phyloP scores from a whole-genome alignment of 495 filamentous ascomycete species.

The Penicillium roqueforti region DNA sequence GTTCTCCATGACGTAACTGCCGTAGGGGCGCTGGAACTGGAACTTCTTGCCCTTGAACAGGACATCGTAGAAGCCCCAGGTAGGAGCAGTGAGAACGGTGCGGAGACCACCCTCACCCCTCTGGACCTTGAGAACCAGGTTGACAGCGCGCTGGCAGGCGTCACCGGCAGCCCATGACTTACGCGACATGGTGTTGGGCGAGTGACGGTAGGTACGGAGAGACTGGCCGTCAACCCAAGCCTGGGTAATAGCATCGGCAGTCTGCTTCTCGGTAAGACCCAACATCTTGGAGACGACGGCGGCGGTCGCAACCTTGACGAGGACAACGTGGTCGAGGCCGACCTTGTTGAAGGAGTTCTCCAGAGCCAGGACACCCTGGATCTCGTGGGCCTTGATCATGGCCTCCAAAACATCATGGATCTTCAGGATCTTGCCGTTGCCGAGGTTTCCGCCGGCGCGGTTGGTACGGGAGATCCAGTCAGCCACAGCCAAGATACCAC shows the following conservation, averaged over 20 bases:
- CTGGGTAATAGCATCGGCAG: constrained; percentile 90
- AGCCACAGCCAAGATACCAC: constrained; percentile 90
- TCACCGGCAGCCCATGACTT: constrained; percentile 99
- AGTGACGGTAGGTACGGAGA: constrained; percentile 93
- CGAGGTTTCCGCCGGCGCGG: constrained; percentile 81
- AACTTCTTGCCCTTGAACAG: constrained; percentile 95
- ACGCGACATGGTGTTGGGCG: constrained; percentile 97
- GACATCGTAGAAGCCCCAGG: constrained; percentile 98
- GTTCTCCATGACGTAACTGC: constrained; percentile 99
- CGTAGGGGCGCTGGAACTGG: constrained; percentile 91
- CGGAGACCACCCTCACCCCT: constrained; percentile 86
- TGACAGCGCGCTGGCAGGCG: constrained; percentile 94
- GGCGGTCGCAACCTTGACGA: constrained; percentile 95
- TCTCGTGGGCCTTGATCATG: constrained; percentile 99
- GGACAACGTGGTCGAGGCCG: constrained; percentile 92
- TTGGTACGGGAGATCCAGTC: constrained; percentile 98
- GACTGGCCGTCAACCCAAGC: constrained; percentile 96
- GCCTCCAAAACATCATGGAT: constrained; percentile 89
- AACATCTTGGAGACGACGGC: constrained; percentile 94
- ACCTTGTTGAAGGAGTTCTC: constrained; percentile 99
- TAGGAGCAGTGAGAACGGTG: constrained; percentile 86
- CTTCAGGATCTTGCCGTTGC: constrained; percentile 79
- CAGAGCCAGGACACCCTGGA: constrained; percentile 93
- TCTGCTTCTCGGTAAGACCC: constrained; percentile 83
- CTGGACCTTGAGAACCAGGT: constrained; percentile 89